Base-by-base conservation (phyloP, 305 asterid genomes). In the Andrographis paniculata region DNA sequence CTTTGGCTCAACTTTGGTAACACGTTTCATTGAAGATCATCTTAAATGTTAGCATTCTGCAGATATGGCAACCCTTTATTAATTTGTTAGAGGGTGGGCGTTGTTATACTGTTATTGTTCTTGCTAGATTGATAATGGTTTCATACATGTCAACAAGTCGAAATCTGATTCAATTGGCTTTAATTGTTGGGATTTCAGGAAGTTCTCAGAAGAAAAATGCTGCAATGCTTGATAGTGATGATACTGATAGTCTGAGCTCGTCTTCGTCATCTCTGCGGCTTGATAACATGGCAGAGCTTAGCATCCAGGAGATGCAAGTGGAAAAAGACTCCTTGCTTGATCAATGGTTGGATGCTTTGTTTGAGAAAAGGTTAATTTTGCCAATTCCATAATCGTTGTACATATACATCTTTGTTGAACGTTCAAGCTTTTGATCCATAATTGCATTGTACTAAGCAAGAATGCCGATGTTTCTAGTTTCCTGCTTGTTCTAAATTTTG, bases 191-290 rank as follows among this genome's bases (percentile, higher is more conserved):
- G 10, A 7, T 58, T 74, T 41, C 37, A 89, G 98, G 71, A 69
- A 82, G 74, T 71, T 76, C 94, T 47, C 83, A 73, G 21, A 84
- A 76, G 74, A 89, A 79, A 76, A 76, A 40, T 69, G 86, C 77
- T 59, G 82, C 72, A 0, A 69, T 82, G 84, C 67, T 89, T 56
- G 98, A 89, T 66, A 67, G 80, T 20, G 95, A 89, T 59, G 98
- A 89, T 54, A 63, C 86, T 0, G 92, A 68, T 59, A 89, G 98
- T 58, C 19, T 78, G 63, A 72, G 84, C 63, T 89, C 95, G 6
- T 62, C 92, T 4, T 63, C 98, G 2, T 85, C 98, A n/a, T 74
- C 94, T 37, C 33, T 56, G 61, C 74, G 53, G 6, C 62, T 83
- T 0, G 85, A 80, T 48, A 40, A 53, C 46, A 48, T 68, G 64